A percentile compares a stretch with the other conserved stretches of the same genome.
phyloP scores from a whole-genome alignment of 2,329 filamentous ascomycete genomes.

The Ilyonectria sp. region DNA sequence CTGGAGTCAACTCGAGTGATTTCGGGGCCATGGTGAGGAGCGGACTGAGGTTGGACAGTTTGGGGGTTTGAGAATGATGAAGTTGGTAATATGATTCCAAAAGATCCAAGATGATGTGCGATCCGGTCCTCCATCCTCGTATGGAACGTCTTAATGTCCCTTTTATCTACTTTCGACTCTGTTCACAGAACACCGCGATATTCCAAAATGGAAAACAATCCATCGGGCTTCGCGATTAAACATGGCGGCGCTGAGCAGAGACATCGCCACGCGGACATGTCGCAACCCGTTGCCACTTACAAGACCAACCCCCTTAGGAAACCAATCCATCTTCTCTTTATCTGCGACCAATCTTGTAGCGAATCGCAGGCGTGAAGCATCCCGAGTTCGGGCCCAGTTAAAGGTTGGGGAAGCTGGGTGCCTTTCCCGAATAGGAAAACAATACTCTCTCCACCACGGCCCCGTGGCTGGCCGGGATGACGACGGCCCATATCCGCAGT shows the following conservation, averaged over 20 bases:
- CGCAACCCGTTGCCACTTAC: background rate
- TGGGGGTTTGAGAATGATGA: background rate
- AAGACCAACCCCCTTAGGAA: conserved; percentile 22
- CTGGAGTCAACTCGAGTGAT: conserved; percentile 38
- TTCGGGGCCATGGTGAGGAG: conserved; percentile 41
- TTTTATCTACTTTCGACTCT: conserved; percentile 13
- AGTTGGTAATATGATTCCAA: background rate
- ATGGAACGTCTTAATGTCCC: background rate
- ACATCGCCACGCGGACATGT: background rate
- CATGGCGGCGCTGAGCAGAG: background rate
- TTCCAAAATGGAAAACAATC: conserved; percentile 39
- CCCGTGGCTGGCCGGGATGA: conserved; percentile 20
- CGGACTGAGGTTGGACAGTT: background rate
- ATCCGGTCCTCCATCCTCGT: background rate
- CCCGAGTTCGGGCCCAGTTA: background rate
- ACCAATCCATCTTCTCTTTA: conserved; percentile 13
- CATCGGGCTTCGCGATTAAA: background rate
- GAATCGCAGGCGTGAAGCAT: conserved; percentile 11
- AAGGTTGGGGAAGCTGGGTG: background rate
- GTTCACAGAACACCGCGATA: background rate
- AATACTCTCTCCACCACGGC: conserved; percentile 33
- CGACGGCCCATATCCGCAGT: conserved; percentile 3
- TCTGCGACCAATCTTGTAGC: background rate
- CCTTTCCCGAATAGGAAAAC: conserved; percentile 45
- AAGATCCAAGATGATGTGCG: background rate